Evolutionary conservation across 2,329 filamentous ascomycete species (phyloP).

Genomic region (Pseudohalonectria lignicola): DNA sequence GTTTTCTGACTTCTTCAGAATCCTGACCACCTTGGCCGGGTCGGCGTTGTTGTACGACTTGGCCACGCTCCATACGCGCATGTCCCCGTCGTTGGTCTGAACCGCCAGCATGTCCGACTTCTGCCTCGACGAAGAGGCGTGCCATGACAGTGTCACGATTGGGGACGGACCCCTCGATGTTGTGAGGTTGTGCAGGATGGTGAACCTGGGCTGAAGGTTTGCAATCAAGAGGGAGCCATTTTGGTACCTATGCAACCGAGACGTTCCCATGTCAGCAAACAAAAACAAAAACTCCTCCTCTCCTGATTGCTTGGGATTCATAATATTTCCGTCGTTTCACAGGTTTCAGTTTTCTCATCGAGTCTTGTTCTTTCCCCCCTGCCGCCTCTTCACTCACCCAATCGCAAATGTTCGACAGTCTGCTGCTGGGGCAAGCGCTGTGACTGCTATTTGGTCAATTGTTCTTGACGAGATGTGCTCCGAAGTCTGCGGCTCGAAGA

Average conservation of each 20-base stretch:
- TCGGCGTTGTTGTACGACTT: slow-evolving; percentile 65
- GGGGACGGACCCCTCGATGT: slow-evolving; percentile 77
- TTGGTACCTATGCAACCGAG: slow-evolving; percentile 79
- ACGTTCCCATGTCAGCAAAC: too few relatives aligned
- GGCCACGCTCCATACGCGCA: slow-evolving; percentile 92
- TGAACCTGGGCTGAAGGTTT: slow-evolving; percentile 82
- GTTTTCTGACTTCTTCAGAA: slow-evolving; percentile 70
- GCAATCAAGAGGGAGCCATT: slow-evolving; percentile 92
- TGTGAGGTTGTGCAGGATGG: slow-evolving; percentile 83
- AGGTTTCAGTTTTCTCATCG: too few relatives aligned
- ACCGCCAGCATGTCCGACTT: slow-evolving; percentile 97
- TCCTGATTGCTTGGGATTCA: too few relatives aligned
- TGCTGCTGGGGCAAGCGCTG: slow-evolving; percentile 76
- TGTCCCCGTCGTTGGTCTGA: slow-evolving; percentile 82
- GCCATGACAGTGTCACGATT: slow-evolving; percentile 82
- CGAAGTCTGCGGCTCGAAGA: slow-evolving; percentile 87
- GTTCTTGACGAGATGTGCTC: slow-evolving; percentile 88
- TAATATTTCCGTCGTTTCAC: too few relatives aligned
- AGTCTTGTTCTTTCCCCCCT: too few relatives aligned
- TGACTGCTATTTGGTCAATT: slow-evolving; percentile 84
- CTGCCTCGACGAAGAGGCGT: slow-evolving; percentile 89
- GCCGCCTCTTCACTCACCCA: too few relatives aligned
- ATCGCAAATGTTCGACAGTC: slow-evolving; percentile 95
- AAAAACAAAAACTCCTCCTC: too few relatives aligned
- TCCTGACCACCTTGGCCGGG: slow-evolving; percentile 77